These are phyloP conservation scores for Protea cynaroides DNA, from an alignment of 164 flowering plant species.

Conservation along the genomic window DNA sequence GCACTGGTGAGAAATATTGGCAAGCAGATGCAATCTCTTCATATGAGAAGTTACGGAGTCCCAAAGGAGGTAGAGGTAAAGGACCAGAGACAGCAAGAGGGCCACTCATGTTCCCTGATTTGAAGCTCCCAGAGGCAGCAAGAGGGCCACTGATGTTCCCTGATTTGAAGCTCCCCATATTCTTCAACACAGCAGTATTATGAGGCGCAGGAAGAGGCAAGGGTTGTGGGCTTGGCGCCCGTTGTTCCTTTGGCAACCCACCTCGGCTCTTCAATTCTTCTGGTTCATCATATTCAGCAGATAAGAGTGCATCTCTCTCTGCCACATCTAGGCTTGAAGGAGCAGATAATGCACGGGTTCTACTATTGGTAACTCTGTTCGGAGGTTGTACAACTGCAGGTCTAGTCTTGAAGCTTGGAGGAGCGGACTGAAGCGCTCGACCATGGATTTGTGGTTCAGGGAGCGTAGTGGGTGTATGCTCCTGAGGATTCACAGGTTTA, in stretches of 20 bases:
- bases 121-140: conserved; percentile 46
- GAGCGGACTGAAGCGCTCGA: conserved; percentile 87
- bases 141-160: conserved; percentile 52
- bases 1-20: conserved; percentile 66
- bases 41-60: conserved; percentile 52
- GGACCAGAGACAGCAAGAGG: conserved; percentile 72
- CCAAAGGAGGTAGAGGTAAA: conserved; percentile 76
- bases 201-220: conserved; percentile 92
- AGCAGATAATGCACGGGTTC: conserved; percentile 79
- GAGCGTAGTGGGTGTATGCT: conserved; percentile 47
- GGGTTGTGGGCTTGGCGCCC: conserved; percentile 62
- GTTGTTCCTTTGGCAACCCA: conserved; percentile 41
- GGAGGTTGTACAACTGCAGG: conserved; percentile 51
- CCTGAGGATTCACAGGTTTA: conserved; percentile 41
- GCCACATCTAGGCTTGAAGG: conserved; percentile 69
- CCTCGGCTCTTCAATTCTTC: conserved; percentile 47
- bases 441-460: conserved; percentile 72
- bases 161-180: conserved; percentile 62
- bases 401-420: conserved; percentile 80
- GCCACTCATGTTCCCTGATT: conserved; percentile 45
- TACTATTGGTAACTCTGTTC: conserved; percentile 20
- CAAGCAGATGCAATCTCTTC: conserved; percentile 85
- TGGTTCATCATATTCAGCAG: conserved; percentile 53
- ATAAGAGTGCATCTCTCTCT: conserved; percentile 51
- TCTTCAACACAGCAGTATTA: conserved; percentile 35